phyloP scores from a whole-genome alignment of 2,329 filamentous ascomycete species.

The Aspergillus tanneri region DNA sequence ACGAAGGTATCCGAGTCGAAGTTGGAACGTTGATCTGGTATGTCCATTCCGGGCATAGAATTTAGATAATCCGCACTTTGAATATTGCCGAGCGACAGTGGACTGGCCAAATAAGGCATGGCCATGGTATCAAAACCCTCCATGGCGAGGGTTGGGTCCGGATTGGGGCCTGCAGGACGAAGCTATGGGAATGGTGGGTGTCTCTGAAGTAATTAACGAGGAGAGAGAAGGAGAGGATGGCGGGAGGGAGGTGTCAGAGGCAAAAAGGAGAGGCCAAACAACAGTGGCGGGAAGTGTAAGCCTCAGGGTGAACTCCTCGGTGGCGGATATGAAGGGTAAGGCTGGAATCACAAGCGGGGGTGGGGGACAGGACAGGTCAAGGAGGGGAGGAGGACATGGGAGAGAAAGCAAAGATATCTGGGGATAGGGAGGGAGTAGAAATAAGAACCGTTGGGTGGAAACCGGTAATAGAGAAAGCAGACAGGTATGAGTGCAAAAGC shows the following conservation, averaged over 20 bases:
- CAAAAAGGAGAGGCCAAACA: neutral
- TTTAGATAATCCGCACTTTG: constrained; percentile 49
- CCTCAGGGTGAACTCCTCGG: neutral
- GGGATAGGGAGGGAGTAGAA: constrained; percentile 9
- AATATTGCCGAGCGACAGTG: constrained; percentile 56
- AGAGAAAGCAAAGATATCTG: neutral
- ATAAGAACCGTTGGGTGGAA: constrained; percentile 3
- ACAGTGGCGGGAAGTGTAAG: constrained; percentile 1
- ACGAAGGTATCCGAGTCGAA: constrained; percentile 62
- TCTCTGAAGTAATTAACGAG: neutral
- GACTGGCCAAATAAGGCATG: constrained; percentile 62
- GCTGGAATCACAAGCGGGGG: neutral
- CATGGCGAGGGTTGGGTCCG: constrained; percentile 35
- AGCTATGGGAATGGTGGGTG: neutral
- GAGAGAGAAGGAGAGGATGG: neutral
- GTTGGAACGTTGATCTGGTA: constrained; percentile 58
- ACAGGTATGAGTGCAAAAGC: constrained; percentile 7
- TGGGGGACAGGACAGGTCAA: neutral
- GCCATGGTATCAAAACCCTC: constrained; percentile 61
- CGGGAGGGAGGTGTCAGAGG: neutral
- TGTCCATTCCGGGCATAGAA: constrained; percentile 54
- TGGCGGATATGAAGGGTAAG: neutral
- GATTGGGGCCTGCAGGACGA: constrained; percentile 1
- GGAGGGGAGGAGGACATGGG: constrained; percentile 3
- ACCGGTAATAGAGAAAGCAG: constrained; percentile 7